Evolutionary conservation across 257 asterid species (phyloP), one percentile per base, ranked within the genome.

Genomic region (Scutellaria galericulata): DNA sequence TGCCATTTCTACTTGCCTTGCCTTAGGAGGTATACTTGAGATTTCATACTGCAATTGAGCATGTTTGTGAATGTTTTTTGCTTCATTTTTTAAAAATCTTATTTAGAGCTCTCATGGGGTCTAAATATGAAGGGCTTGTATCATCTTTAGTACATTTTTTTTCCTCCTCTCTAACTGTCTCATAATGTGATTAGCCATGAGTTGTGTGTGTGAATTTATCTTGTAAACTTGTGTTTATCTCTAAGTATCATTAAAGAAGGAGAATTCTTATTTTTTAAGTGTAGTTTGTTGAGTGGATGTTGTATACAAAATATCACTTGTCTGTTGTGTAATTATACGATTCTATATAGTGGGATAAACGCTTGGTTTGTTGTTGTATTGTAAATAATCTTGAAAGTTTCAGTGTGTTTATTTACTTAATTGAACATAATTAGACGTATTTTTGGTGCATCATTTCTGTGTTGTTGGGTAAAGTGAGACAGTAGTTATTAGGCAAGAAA

Each of bases 121-220:
- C 64, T 71, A 76, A 70, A 75, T 76, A 62, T 72, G 76, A 75
- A 81, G 75, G 73, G 79, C 68, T 75, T 81, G 88, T 77, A 66
- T 75, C 78, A 72, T 81, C 67, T 35, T 75, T 79, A 79, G 85
- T 74, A 45, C 44, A 24, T 56, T 41, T 62, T 52, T 37, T 60
- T 68, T 57, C 45, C 44, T 27, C 31, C 14, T 47, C 40, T 39
- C 72, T 39, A 62, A 70, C 77, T 78, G 62, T 77, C 74, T 67
- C 74, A 70, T 71, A 53, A 24, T 77, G 83, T 78, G 85, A 74
- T 71, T 81, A 81, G 78, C 66, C 66, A 64, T 18, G 69, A 80
- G 70, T 55, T 50, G 50, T 72, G 56, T 37, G 48, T 74, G 68
- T 81, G 83, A 66, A 67, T 54, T 78, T 74, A 14, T 60, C 53